These are phyloP conservation scores for Sclerospora graminicola DNA, from an alignment of 352 stramenopile genomes.

Conservation along the genomic window DNA sequence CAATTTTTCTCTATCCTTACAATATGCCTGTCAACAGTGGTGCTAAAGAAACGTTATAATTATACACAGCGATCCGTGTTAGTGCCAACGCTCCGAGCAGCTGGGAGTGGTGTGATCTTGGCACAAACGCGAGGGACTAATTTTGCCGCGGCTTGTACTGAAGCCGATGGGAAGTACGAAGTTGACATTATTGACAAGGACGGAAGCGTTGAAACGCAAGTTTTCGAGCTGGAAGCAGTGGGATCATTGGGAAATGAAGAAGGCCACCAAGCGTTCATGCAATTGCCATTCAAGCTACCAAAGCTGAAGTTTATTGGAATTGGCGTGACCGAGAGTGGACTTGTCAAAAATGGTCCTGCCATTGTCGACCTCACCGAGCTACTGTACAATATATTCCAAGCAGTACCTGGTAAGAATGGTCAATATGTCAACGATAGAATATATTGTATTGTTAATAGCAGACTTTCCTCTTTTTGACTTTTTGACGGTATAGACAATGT, in stretches of 20 bases:
- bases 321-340: constrained; percentile 49
- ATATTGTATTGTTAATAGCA: too few relatives aligned
- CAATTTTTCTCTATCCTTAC: background rate
- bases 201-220: constrained; percentile 31
- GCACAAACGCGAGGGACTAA: constrained; percentile 43
- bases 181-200: constrained; percentile 50
- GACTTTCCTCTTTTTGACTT: too few relatives aligned
- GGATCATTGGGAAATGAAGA: constrained; percentile 25
- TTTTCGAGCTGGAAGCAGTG: constrained; percentile 26
- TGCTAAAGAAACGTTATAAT: too few relatives aligned
- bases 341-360: constrained; percentile 1
- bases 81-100: constrained; percentile 34
- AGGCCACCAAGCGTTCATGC: constrained; percentile 26
- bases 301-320: constrained; percentile 44
- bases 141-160: constrained; percentile 32
- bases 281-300: constrained; percentile 25
- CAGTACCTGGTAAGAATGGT: background rate
- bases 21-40: too few relatives aligned
- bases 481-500: constrained; percentile 24
- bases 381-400: constrained; percentile 27
- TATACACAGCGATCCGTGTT: constrained; percentile 37
- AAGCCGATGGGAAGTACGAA: constrained; percentile 37
- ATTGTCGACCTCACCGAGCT: constrained; percentile 39
- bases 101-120: constrained; percentile 33
- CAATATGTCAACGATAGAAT: too few relatives aligned